These are phyloP conservation scores for Podospora anserina DNA, from an alignment of 495 filamentous ascomycete species.

Conservation along the genomic window DNA sequence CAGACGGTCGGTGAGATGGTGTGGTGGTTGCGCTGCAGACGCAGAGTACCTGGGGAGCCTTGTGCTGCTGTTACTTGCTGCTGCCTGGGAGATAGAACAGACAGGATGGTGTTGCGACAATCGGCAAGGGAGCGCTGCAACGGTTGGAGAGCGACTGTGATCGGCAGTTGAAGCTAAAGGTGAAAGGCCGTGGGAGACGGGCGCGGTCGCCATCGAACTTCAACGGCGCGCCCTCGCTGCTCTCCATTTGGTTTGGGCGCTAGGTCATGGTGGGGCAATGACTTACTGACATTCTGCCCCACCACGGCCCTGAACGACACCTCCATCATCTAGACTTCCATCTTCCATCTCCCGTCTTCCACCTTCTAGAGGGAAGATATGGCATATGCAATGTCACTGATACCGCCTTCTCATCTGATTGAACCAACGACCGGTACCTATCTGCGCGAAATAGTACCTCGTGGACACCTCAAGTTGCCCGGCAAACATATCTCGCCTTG, in stretches of 20 bases:
- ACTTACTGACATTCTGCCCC: background rate
- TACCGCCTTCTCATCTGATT: too few species aligned
- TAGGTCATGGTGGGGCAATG: background rate
- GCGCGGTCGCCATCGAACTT: background rate
- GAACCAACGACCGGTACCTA: too few species aligned
- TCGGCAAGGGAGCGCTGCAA: background rate
- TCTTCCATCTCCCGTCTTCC: too few species aligned
- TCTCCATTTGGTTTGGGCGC: background rate
- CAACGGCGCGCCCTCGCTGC: background rate
- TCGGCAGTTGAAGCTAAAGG: background rate
- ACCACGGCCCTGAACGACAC: background rate
- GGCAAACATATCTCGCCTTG: background rate
- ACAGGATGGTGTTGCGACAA: background rate
- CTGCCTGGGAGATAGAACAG: background rate
- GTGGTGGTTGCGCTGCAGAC: background rate
- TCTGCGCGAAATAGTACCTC: background rate
- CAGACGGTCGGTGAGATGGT: background rate
- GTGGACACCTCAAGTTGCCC: background rate
- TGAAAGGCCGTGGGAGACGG: too few species aligned
- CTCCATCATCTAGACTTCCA: background rate
- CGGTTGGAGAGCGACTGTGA: background rate
- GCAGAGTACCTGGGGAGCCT: background rate
- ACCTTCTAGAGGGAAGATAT: too few species aligned
- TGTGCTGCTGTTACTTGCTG: background rate
- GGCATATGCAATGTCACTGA: too few species aligned